Evolutionary conservation across 495 filamentous ascomycete species (phyloP), one percentile per base, ranked within the genome.

Genomic region (Penicillium verhagenii): DNA sequence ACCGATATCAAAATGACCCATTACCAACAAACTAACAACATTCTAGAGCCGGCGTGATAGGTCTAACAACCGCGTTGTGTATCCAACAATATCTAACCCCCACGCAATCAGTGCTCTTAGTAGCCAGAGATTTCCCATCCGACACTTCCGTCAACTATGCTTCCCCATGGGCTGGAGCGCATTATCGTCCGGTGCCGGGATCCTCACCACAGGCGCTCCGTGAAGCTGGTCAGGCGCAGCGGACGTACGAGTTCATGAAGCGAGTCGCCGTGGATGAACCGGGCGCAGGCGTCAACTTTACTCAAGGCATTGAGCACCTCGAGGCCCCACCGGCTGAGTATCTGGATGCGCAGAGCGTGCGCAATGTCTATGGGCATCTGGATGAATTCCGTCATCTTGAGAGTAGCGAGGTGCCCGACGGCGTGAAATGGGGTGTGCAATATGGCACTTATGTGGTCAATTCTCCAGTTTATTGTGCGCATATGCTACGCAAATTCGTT

Each of bases 91-190:
- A 69, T n/a, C 57, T 71, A 21, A 16, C 13, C 33, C 63, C 65
- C 23, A 63, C 55, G 2, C 69, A 76, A 65, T 58, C 58, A 49
- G 75, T 84, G 23, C 76, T 79, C 47, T 73, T 86, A 51, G 63
- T 85, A 13, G 82, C 83, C 49, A 72, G 74, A 31, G 79, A 86
- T 63, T 79, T 85, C 52, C 83, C 84, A 29, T 52, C 63, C 52
- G 61, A 67, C 48, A 73, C 66, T 14, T 80, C 83, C 33, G 73
- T 84, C 59, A 80, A 87, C 74, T 87, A 80, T 69, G 79, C 83
- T 49, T 85, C 83, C 5, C 78, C 82, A 8, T 87, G 83, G 84
- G 84, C 76, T n/a, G 84, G 84, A 52, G 84, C 81, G 6, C 83
- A 82, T 61, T 82, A 84, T 69, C 78, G 83, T 3, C 79, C 78